These are phyloP conservation scores for Cladophialophora immunda DNA, from an alignment of 2,329 filamentous ascomycete genomes.

Conservation along the genomic window DNA sequence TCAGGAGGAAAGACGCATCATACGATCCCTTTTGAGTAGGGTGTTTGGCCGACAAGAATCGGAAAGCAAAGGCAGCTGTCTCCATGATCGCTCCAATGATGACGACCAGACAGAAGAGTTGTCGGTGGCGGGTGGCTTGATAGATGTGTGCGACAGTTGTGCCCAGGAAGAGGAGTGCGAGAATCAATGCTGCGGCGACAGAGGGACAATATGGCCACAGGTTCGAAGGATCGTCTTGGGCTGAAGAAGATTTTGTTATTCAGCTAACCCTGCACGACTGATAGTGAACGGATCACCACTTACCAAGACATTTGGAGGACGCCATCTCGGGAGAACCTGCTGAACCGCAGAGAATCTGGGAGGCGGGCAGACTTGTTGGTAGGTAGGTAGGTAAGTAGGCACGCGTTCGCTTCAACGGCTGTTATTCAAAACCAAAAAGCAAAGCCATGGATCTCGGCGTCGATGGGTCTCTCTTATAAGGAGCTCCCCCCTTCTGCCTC, in stretches of 20 bases:
- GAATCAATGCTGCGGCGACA: neutral
- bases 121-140: neutral
- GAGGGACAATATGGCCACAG: constrained; percentile 15
- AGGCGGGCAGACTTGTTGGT: neutral
- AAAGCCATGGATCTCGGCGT: neutral
- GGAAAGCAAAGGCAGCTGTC: constrained; percentile 17
- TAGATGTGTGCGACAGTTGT: constrained; percentile 6
- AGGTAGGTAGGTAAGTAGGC: neutral
- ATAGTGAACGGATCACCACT: neutral
- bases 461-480: neutral
- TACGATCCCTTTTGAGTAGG: constrained; percentile 13
- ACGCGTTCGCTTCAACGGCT: neutral
- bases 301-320: neutral
- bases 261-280: neutral
- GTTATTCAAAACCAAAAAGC: neutral
- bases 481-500: neutral
- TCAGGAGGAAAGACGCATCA: constrained; percentile 16
- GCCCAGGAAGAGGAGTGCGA: constrained; percentile 1
- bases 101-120: constrained; percentile 14
- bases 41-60: constrained; percentile 12
- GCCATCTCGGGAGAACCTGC: neutral
- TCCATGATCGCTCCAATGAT: constrained; percentile 21
- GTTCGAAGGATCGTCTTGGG: neutral
- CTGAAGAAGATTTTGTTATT: neutral
- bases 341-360: neutral